Evolutionary conservation across 2,329 filamentous ascomycete species (phyloP), one percentile per base, ranked within the genome.

Genomic region (Fusarium poae): DNA sequence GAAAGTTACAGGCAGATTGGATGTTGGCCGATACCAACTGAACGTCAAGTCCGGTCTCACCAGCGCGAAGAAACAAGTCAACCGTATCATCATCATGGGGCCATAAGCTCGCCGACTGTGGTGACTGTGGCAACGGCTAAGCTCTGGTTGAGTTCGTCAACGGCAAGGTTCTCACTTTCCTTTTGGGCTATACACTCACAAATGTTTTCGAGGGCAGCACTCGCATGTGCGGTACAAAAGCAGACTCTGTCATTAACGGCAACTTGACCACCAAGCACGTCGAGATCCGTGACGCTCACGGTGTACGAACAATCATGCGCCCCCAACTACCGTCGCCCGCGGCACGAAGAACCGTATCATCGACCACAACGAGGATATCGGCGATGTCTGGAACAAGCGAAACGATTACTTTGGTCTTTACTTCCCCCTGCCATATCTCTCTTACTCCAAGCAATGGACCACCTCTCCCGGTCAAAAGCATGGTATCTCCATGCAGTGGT

Each of bases 391-490:
- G 88, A 81, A 86, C 35, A 82, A 82, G 21, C 79, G 88, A 21
- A 90, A 90, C 66, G 83, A 81, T 58, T 81, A 83, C 50, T 81
- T 84, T 8, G 81, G 91, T 0, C 83, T 90, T 1, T 89, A 92
- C 72, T 89, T 91, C 68, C 88, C 89, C 72, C 78, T 90, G 77
- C 86, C 89, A 0, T 91, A 90, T 73, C 72, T 91, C 5, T 79
- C 81, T 0, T 91, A 90, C 68, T 89, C 89, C 0, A 75, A 83
- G 1, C 83, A 81, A 64, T 91, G 88, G 88, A 89, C 89, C 1
- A 77, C 89, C 20, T 91, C 88, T 0, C 89, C 89, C 6, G 90
- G 90, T 67, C 88, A 91, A 75, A 91, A 91, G 70, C 80, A 91
- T 0, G 89, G 83, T 4, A 86, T 89, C 53, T 91, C 86, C 78